Conservation (phyloP, 257 asterid species). For the Nemophila menziesii region DNA sequence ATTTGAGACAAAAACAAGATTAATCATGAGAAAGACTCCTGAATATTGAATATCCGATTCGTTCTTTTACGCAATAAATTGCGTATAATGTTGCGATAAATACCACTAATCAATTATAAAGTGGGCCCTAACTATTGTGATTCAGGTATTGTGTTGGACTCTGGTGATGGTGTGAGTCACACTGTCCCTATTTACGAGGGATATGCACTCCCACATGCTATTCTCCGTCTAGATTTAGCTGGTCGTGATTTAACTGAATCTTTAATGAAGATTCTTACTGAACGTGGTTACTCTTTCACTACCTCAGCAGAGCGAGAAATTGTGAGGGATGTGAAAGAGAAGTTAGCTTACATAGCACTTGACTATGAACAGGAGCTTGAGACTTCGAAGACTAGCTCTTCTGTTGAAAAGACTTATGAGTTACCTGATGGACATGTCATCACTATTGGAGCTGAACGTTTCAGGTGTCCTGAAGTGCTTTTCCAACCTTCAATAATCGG, state of each 20-base stretch:
- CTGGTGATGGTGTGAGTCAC: constrained; percentile 42
- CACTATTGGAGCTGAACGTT: constrained; percentile 33
- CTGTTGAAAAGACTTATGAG: constrained; percentile 32
- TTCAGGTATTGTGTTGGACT: constrained; percentile 35
- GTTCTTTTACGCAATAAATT: too few species aligned
- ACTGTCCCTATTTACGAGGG: constrained; percentile 39
- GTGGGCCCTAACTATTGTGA: too few species aligned
- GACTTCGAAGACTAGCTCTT: constrained; percentile 29
- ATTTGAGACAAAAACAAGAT: too few species aligned
- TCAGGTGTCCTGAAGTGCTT: constrained; percentile 40
- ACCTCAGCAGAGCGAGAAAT: constrained; percentile 37
- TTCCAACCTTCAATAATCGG: constrained; percentile 39
- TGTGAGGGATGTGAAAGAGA: constrained; percentile 35
- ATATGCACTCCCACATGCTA: constrained; percentile 36
- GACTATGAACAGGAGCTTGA: constrained; percentile 32
- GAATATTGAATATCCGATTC: too few species aligned
- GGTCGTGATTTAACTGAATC: constrained; percentile 37
- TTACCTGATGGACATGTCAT: constrained; percentile 39
- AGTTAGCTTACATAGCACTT: constrained; percentile 32
- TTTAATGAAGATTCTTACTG: constrained; percentile 28
- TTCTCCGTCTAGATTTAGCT: constrained; percentile 35
- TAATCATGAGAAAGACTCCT: too few species aligned
- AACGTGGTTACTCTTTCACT: constrained; percentile 35
- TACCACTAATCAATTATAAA: too few species aligned
- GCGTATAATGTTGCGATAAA: too few species aligned